A percentile compares a stretch with the other conserved stretches of the same genome.
Evolutionary conservation across 2,329 filamentous ascomycete species (phyloP).

Genomic region (Diplodia sapinea): DNA sequence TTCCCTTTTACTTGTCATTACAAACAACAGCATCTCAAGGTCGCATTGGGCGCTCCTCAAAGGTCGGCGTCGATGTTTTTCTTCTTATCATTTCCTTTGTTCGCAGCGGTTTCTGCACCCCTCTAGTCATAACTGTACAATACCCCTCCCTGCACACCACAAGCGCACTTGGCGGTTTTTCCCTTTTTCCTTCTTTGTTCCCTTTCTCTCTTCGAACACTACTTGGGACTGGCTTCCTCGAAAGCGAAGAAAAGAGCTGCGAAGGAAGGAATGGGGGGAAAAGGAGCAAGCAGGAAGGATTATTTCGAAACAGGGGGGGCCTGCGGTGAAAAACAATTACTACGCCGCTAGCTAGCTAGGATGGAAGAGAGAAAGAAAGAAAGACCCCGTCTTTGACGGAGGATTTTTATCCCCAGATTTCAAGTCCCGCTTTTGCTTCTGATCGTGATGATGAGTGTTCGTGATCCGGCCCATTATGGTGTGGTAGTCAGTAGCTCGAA

Average conservation of each 20-base stretch:
- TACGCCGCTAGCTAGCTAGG: not conserved
- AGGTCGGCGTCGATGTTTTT: not conserved
- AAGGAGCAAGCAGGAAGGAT: not conserved
- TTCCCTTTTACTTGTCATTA: not conserved
- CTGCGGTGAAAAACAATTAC: not conserved
- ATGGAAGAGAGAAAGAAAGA: not conserved
- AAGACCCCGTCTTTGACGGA: slow-evolving; percentile 8
- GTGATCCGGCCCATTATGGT: not conserved
- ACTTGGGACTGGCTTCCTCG: slow-evolving; percentile 14
- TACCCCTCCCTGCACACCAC: not conserved
- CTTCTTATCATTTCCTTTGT: not conserved
- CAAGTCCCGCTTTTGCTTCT: not conserved
- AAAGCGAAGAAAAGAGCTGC: not conserved
- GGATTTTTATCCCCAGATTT: not conserved
- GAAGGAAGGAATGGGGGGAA: not conserved
- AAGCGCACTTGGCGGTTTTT: not conserved
- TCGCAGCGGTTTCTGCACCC: not conserved
- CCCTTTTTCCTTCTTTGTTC: not conserved
- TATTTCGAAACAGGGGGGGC: not conserved
- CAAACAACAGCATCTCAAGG: slow-evolving; percentile 8
- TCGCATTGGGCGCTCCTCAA: not conserved
- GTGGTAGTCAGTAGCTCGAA: not conserved
- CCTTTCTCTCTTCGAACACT: not conserved
- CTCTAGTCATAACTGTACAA: not conserved
- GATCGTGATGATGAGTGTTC: not conserved